A percentile compares a stretch with the other conserved stretches of the same genome.
Evolutionary conservation across 345 rosid species (phyloP).

Genomic region (Bruguiera sexangula): DNA sequence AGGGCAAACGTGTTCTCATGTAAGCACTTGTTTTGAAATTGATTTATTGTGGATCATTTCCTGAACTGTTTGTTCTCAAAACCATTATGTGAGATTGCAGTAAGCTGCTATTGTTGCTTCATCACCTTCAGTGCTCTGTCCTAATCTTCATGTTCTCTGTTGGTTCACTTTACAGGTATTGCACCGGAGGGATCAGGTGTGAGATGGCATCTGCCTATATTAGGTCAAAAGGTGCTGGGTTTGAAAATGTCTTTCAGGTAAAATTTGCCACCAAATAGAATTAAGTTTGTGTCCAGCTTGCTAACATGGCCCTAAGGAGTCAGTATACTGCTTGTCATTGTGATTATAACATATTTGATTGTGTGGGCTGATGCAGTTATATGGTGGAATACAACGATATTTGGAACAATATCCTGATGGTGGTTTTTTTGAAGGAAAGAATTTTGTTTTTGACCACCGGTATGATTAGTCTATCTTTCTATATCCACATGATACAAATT

Average conservation of each 20-base stretch:
- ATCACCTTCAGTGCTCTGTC: background rate
- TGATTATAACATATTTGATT: conserved; percentile 1
- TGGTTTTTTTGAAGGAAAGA: conserved; percentile 89
- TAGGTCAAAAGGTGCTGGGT: conserved; percentile 78
- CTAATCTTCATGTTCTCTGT: background rate
- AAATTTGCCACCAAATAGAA: conserved; percentile 6
- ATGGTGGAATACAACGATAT: conserved; percentile 93
- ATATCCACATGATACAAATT: background rate
- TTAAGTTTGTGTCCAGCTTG: background rate
- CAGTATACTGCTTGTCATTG: conserved; percentile 5
- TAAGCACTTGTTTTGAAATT: conserved; percentile 33
- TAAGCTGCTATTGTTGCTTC: background rate
- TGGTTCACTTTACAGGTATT: conserved; percentile 56
- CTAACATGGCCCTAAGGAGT: conserved; percentile 8
- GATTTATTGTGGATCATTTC: background rate
- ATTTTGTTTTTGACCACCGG: conserved; percentile 95
- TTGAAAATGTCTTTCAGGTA: conserved; percentile 89
- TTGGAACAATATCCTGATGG: conserved; percentile 90
- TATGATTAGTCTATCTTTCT: conserved; percentile 28
- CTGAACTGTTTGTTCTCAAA: background rate
- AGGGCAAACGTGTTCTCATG: conserved; percentile 78
- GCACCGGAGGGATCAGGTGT: conserved; percentile 97
- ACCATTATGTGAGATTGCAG: background rate
- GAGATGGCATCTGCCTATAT: conserved; percentile 98
- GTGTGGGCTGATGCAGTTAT: conserved; percentile 54